Evolutionary conservation across 345 rosid genomes (phyloP), one percentile per base, ranked within the genome.

Genomic region (Leavenworthia alabamica): DNA sequence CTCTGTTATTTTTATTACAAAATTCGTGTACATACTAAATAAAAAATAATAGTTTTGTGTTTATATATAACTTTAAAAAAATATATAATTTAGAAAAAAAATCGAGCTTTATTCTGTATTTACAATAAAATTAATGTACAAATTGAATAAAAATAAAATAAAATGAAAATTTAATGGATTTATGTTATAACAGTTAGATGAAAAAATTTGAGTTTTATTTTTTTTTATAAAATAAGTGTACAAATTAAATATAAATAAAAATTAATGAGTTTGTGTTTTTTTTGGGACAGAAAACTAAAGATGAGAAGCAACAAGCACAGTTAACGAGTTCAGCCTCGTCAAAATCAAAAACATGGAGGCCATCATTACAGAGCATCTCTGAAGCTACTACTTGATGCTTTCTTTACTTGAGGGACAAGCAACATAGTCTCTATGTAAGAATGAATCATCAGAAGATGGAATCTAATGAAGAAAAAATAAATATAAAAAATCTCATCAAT

Each of bases 291-390:
- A 82, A 56, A 8, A 56, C 12, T 16, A 85, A 67, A 45, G 79
- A 73, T 9, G 90, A 83, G 70, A 81, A 77, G 49, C 82, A 73
- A 41, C 76, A 82, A 12, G 69, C 75, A 24, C 75, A 81, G 68
- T 49, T 85, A 27, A 67, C 40, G 6, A 85, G 60, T 67, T 47
- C 83, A 14, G 76, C 75, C 29, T 75, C 76, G 16, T 64, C 70
- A 9, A 80, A 80, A 66, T 46, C 90, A 32, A 92, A 83, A 72
- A 66, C 86, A 58, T 92, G 98, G 97, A 82, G 86, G 56, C 98
- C 98, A 13, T 78, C 86, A 19, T 69, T 92, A 43, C 90, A 83
- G 23, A 89, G 97, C 83, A 92, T 92, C 68, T 80, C 86, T 2
- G 98, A 92, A 79, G 74, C 84, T 40, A 79, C 60, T 2, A 80